Evolutionary conservation across 2,329 filamentous ascomycete genomes (phyloP).

Genomic region (Cladophialophora psammophila): DNA sequence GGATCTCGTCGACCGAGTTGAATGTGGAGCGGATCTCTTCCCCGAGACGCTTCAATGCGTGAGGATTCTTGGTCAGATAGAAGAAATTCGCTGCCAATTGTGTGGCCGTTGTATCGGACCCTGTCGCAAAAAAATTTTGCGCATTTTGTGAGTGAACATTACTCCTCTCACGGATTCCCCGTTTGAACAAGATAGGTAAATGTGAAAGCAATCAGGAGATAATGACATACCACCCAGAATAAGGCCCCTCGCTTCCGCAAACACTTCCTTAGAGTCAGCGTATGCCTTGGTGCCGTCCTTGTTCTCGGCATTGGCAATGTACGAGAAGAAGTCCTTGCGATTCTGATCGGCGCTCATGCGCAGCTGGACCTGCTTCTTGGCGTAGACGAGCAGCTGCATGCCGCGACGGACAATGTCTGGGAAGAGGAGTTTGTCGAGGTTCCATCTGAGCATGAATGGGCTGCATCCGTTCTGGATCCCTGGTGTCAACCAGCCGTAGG

Average conservation of each 20-base stretch:
- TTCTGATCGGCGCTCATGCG: conserved; percentile 7
- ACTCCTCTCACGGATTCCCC: neutral
- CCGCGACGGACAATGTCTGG: conserved; percentile 12
- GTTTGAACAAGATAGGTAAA: neutral
- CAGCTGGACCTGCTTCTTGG: conserved; percentile 5
- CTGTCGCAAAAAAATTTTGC: neutral
- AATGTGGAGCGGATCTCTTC: conserved; percentile 48
- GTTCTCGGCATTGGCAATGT: conserved; percentile 14
- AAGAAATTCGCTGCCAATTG: conserved; percentile 44
- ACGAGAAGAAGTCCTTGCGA: conserved; percentile 21
- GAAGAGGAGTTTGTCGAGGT: conserved; percentile 18
- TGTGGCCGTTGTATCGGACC: conserved; percentile 39
- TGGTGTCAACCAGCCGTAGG: neutral
- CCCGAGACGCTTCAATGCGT: conserved; percentile 42
- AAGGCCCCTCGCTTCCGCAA: conserved; percentile 10
- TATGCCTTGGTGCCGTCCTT: conserved; percentile 16
- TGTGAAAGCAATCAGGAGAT: too few species aligned
- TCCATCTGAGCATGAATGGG: conserved; percentile 12
- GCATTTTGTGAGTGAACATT: neutral
- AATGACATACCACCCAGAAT: conserved; percentile 15
- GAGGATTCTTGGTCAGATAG: conserved; percentile 49
- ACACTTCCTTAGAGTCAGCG: conserved; percentile 8
- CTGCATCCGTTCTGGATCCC: conserved; percentile 7
- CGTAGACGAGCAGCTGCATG: conserved; percentile 12
- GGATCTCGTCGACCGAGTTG: conserved; percentile 47